Conservation (phyloP, 139 green algal species). For the Gonium pectorale region DNA sequence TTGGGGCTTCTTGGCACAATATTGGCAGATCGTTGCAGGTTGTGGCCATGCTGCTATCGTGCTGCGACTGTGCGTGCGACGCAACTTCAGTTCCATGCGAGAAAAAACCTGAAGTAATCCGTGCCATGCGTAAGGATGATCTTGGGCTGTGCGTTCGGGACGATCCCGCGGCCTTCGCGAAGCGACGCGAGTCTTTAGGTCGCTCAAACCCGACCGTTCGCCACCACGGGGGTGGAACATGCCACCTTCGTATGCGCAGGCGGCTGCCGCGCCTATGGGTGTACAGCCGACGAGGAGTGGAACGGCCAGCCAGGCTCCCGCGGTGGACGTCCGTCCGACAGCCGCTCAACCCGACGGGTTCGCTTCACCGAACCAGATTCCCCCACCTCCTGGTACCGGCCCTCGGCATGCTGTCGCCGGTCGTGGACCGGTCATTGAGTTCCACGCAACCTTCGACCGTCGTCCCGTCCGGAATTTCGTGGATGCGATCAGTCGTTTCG, state of each 20-base stretch:
- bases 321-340: background rate
- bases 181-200: too few species aligned
- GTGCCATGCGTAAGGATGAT: too few species aligned
- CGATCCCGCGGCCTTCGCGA: too few species aligned
- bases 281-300: background rate
- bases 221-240: too few species aligned
- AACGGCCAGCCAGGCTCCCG: background rate
- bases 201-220: too few species aligned
- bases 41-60: background rate
- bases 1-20: background rate
- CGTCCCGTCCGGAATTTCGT: background rate
- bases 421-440: background rate
- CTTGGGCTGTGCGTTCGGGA: too few species aligned
- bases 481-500: slow-evolving; percentile 35
- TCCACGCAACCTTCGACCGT: slow-evolving; percentile 7
- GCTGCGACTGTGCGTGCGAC: too few species aligned
- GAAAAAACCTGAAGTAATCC: background rate
- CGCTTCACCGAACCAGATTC: too few species aligned
- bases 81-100: background rate
- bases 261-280: background rate
- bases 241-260: background rate
- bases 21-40: background rate
- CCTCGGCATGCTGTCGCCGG: background rate
- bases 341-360: too few species aligned
- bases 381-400: too few species aligned